Evolutionary conservation across 805 yeast genomes (phyloP), one percentile per base, ranked within the genome.

Genomic region (Kodamaea kaohsiungensis): DNA sequence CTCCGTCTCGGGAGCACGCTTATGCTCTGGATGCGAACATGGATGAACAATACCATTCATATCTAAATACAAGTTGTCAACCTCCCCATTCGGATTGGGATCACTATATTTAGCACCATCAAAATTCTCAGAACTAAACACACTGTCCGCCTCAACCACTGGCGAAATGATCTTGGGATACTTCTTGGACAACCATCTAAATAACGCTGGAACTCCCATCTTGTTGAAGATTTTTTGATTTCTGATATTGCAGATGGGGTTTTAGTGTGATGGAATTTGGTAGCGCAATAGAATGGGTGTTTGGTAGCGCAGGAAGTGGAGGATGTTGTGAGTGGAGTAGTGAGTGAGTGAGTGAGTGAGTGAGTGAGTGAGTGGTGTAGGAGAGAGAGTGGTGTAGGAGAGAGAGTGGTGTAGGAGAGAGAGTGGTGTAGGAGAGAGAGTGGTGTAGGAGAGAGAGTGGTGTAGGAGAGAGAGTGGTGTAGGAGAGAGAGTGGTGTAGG

Each of bases 41-140:
- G 99, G 99, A 76, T 95, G 99, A 3, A 95, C 99, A 65, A 95
- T 95, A 76, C 98, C 99, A 68, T 95, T 95, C 99, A 95, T 95
- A 73, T 95, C 99, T 58, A 95, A 77, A 67, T 95, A 95, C 49
- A 95, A 71, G 67, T 95, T 95, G 68, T 95, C 98, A 48, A 91
- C 74, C 72, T 95, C 99, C 25, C 98, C 99, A 71, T 95, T 95
- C 2, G 96, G 96, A 68, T 95, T 95, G 10, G 95, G 87, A 51
- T 84, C 82, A 17, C 83, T 66, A 67, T 89, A 91, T 59, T 79
- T 81, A 3, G 88, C 79, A 0, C 91, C 96, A 2, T 70, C 71
- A 48, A 82, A 79, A 22, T 43, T 27, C 30, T 53, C 52, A 7
- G 81, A 78, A 16, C 88, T 93, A 57, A 85, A 86, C 9, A 87